Percentiles rank a stretch among this genome's conserved stretches.
phyloP scores from a whole-genome alignment of 352 stramenopile genomes.

The Globisporangium cederbergense region DNA sequence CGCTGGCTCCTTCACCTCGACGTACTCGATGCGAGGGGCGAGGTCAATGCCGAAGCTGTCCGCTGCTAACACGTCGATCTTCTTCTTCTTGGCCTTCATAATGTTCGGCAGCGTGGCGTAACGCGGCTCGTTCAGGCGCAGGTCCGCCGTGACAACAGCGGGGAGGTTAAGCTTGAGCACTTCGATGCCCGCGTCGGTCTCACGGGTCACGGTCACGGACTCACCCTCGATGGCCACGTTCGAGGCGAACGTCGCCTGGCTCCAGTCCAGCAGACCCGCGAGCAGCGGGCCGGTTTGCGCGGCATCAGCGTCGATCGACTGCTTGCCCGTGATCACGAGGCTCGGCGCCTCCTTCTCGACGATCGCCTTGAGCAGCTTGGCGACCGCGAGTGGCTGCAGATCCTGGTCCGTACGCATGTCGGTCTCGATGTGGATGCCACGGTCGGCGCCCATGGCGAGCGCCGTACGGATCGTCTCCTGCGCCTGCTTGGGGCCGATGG shows the following conservation, averaged over 20 bases:
- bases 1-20: constrained; percentile 92
- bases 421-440: constrained; percentile 97
- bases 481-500: constrained; percentile 96
- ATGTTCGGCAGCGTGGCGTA: constrained; percentile 99
- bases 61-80: constrained; percentile 76
- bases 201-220: constrained; percentile 83
- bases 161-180: constrained; percentile 88
- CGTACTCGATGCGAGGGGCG: constrained; percentile 59
- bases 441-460: constrained; percentile 92
- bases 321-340: constrained; percentile 97
- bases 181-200: constrained; percentile 94
- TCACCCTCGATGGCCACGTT: constrained; percentile 79
- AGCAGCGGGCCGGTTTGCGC: constrained; percentile 93
- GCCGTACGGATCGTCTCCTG: constrained; percentile 96
- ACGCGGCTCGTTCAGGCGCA: constrained; percentile 98
- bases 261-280: constrained; percentile 95
- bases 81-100: constrained; percentile 98
- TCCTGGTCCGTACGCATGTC: constrained; percentile 97
- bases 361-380: constrained; percentile 94
- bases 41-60: constrained; percentile 77
- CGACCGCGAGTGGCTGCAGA: constrained; percentile 96
- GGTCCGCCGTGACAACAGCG: constrained; percentile 96
- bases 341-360: constrained; percentile 92
- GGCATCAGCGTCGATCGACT: constrained; percentile 89
- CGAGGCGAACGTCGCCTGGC: constrained; percentile 97